Conservation (phyloP, 2,329 filamentous ascomycete genomes). For the Chaetomium sp. region DNA sequence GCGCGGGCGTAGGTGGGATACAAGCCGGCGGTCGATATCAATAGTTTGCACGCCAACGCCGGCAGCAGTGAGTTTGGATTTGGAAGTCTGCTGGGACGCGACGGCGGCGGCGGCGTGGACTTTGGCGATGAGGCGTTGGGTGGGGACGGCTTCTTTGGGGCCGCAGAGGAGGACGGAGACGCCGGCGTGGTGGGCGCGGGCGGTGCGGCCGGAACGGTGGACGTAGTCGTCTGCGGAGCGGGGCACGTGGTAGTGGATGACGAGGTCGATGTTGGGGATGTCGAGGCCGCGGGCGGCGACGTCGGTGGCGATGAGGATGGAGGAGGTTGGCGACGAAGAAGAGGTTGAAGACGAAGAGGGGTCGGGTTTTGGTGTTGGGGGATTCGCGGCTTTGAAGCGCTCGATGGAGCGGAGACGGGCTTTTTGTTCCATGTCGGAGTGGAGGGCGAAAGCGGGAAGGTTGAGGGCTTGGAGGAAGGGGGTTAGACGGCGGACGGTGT, state of each 20-base stretch:
- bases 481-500: conserved; percentile 76
- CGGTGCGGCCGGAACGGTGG: conserved; percentile 89
- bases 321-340: conserved; percentile 26
- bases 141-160: conserved; percentile 83
- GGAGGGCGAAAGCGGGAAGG: conserved; percentile 68
- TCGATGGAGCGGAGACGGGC: conserved; percentile 89
- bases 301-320: conserved; percentile 82
- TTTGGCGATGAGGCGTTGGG: conserved; percentile 76
- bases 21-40: conserved; percentile 74
- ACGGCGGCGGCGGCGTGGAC: conserved; percentile 62
- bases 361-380: conserved; percentile 27
- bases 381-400: conserved; percentile 71
- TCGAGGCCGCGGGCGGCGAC: conserved; percentile 91
- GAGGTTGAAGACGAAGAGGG: background rate
- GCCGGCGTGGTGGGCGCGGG: conserved; percentile 70
- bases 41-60: conserved; percentile 68
- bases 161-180: conserved; percentile 83
- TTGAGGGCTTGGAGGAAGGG: conserved; percentile 79
- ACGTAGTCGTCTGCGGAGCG: conserved; percentile 90
- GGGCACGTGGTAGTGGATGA: conserved; percentile 93
- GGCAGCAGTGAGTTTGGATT: conserved; percentile 37
- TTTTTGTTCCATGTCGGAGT: conserved; percentile 95
- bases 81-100: background rate
- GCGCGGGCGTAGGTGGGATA: conserved; percentile 68
- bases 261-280: conserved; percentile 80